Conservation (phyloP, 208 protist genomes). For the Trypanosoma congolense region DNA sequence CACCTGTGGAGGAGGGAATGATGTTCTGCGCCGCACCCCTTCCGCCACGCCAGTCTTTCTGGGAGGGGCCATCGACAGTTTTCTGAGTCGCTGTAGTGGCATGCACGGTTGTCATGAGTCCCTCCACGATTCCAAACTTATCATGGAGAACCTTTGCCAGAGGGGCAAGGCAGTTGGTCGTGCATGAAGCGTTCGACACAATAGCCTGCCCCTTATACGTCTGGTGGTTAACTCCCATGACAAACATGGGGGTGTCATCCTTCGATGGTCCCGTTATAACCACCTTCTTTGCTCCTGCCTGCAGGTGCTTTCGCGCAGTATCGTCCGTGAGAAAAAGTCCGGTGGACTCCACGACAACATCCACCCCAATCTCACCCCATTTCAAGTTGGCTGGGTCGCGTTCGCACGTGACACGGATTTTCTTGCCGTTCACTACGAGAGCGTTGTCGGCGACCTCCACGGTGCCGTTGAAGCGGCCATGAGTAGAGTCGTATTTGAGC, state of each 20-base stretch:
- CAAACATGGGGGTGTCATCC: slow-evolving; percentile 95
- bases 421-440: slow-evolving; percentile 43
- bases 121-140: slow-evolving; percentile 94
- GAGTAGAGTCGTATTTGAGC: slow-evolving; percentile 94
- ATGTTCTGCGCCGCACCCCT: slow-evolving; percentile 94
- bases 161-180: slow-evolving; percentile 99
- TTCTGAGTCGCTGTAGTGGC: slow-evolving; percentile 97
- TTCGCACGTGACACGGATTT: slow-evolving; percentile 43
- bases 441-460: slow-evolving; percentile 28
- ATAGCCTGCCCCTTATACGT: slow-evolving; percentile 82
- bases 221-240: slow-evolving; percentile 94
- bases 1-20: slow-evolving; percentile 97
- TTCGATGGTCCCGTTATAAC: slow-evolving; percentile 98
- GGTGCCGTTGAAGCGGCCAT: slow-evolving; percentile 81
- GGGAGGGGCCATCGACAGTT: slow-evolving; percentile 91
- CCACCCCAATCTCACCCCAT: slow-evolving; percentile 84
- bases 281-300: slow-evolving; percentile 95
- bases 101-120: slow-evolving; percentile 99
- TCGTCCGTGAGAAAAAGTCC: slow-evolving; percentile 92
- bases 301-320: slow-evolving; percentile 73
- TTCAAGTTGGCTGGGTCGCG: slow-evolving; percentile 87
- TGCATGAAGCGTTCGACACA: slow-evolving; percentile 98
- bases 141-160: slow-evolving; percentile 94
- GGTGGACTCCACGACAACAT: slow-evolving; percentile 97
- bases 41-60: slow-evolving; percentile 96